phyloP scores from a whole-genome alignment of 2,329 filamentous ascomycete species.

The Scedosporium dehoogii region DNA sequence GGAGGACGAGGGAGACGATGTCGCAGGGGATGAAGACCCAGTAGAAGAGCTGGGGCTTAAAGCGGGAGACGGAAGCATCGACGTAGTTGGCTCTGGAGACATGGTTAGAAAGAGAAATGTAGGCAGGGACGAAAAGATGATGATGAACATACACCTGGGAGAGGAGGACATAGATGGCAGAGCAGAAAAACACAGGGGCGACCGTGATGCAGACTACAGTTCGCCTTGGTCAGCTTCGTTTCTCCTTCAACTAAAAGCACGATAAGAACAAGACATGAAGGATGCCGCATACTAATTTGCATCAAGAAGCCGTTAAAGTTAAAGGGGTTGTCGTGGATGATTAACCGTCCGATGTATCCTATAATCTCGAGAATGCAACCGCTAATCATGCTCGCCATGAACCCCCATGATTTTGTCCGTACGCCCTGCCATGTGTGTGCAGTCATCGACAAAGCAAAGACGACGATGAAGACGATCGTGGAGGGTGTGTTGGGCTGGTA shows the following conservation, averaged over 20 bases:
- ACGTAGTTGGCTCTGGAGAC: constrained; percentile 16
- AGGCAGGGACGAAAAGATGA: not conserved
- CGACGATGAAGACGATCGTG: constrained; percentile 27
- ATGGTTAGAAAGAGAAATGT: constrained; percentile 15
- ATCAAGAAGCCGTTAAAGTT: constrained; percentile 47
- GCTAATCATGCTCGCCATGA: constrained; percentile 36
- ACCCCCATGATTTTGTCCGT: constrained; percentile 31
- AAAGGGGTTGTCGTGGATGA: constrained; percentile 48
- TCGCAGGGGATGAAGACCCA: constrained; percentile 37
- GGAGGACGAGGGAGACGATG: constrained; percentile 38
- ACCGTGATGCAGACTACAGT: constrained; percentile 31
- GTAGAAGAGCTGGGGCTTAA: constrained; percentile 20
- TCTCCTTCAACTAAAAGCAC: no score
- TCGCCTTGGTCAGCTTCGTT: constrained; percentile 29
- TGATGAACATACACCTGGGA: no score
- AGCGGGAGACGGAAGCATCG: constrained; percentile 17
- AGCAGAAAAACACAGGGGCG: constrained; percentile 19
- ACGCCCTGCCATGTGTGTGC: constrained; percentile 30
- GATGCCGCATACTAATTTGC: constrained; percentile 40
- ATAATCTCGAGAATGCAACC: constrained; percentile 50
- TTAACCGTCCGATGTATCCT: constrained; percentile 50
- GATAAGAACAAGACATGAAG: constrained; percentile 35
- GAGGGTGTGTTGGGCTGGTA: constrained; percentile 27
- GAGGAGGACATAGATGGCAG: constrained; percentile 17
- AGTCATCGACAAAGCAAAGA: constrained; percentile 36